Evolutionary conservation across 169 alveolate genomes (phyloP).

Genomic region (Cryptosporidium baileyi): DNA sequence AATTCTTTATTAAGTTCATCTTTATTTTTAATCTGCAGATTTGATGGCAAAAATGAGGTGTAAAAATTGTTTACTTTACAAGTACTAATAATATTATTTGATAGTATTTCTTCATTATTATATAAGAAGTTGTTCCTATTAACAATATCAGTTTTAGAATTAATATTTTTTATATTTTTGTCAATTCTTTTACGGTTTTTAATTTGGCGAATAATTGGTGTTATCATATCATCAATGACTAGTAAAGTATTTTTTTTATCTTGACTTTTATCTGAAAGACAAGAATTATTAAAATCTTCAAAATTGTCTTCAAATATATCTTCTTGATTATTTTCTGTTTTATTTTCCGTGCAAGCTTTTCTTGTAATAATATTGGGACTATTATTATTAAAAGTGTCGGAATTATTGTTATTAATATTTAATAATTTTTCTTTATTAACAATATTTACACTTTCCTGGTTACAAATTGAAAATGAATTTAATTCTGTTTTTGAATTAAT

Average conservation of each 20-base stretch:
- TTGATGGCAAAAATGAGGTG: conserved; percentile 23
- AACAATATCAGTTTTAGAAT: not conserved
- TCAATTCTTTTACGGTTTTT: not conserved
- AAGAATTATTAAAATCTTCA: too few relatives aligned
- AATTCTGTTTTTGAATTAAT: not conserved
- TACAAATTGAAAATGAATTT: not conserved
- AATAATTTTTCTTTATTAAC: not conserved
- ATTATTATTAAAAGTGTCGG: too few relatives aligned
- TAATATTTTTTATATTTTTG: not conserved
- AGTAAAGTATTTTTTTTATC: not conserved
- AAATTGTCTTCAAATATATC: not conserved
- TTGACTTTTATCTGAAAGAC: too few relatives aligned
- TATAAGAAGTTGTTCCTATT: too few relatives aligned
- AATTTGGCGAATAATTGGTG: not conserved
- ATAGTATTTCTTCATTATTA: too few relatives aligned
- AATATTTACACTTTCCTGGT: conserved; percentile 19
- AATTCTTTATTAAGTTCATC: conserved; percentile 17
- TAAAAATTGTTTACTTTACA: not conserved
- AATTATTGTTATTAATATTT: not conserved
- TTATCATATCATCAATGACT: not conserved
- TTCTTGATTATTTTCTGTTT: not conserved
- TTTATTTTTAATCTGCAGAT: not conserved
- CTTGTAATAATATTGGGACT: too few relatives aligned
- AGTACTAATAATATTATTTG: too few relatives aligned
- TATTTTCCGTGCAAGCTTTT: too few relatives aligned